Evolutionary conservation across 2,329 filamentous ascomycete species (phyloP).

Genomic region (Exserohilum rostratum): DNA sequence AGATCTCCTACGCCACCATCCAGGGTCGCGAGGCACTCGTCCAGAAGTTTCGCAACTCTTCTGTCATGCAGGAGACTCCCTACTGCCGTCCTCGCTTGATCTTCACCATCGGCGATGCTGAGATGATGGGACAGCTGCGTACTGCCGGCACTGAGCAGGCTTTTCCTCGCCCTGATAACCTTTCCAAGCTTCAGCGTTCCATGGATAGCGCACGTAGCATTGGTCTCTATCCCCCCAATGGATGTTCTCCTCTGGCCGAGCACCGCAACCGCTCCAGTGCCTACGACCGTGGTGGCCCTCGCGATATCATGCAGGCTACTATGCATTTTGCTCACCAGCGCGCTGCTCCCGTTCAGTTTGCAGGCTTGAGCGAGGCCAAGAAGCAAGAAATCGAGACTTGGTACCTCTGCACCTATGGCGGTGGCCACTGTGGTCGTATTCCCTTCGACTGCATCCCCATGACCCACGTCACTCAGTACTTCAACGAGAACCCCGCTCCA

Average conservation of each 20-base stretch:
- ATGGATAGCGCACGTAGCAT: constrained; percentile 86
- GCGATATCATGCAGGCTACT: constrained; percentile 37
- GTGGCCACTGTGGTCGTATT: constrained; percentile 25
- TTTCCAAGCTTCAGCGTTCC: constrained; percentile 84
- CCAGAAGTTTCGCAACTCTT: constrained; percentile 95
- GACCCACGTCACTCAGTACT: constrained; percentile 27
- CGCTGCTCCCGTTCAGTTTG: constrained; percentile 14
- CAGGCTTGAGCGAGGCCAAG: constrained; percentile 22
- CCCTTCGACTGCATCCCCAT: constrained; percentile 39
- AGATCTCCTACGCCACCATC: constrained; percentile 96
- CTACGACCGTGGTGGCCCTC: constrained; percentile 77
- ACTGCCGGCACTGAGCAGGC: constrained; percentile 72
- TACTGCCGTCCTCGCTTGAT: constrained; percentile 79
- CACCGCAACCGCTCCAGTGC: constrained; percentile 78
- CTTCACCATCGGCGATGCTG: constrained; percentile 55
- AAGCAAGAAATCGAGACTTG: constrained; percentile 34
- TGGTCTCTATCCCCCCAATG: constrained; percentile 83
- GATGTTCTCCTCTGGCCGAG: constrained; percentile 74
- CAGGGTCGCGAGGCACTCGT: constrained; percentile 91
- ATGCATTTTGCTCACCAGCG: constrained; percentile 25
- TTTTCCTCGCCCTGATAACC: constrained; percentile 82
- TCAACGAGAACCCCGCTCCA: constrained; percentile 19
- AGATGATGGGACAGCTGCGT: constrained; percentile 46
- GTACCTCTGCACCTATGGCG: constrained; percentile 29
- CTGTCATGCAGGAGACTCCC: constrained; percentile 85